Base-by-base conservation (phyloP, 2,329 filamentous ascomycete species). In the Pleurostoma richardsiae region DNA sequence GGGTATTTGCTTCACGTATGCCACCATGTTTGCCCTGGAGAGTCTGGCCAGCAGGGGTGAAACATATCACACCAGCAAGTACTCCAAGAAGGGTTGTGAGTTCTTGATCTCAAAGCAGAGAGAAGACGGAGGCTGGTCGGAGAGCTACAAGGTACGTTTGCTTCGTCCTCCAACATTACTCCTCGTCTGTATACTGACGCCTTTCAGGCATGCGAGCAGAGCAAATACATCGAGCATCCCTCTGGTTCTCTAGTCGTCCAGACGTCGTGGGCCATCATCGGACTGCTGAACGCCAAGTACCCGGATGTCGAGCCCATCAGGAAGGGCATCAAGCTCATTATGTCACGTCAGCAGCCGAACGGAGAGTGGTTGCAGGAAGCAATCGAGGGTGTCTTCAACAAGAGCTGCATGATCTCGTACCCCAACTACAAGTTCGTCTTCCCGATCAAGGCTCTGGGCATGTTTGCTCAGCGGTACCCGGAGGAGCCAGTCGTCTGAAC, bases 371-470 rank as follows among this genome's bases (percentile, higher is more conserved):
- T 88, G 55, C 91, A 96, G 63, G 94, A 97, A 67, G 85, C 87
- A 1, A 97, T 99, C 57, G 94, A 99, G 66, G 94, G 94, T 3
- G 94, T 99, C 8, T 99, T 99, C 70, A 99, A 99, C 70, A 96
- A 96, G 74, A 94, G 85, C 59, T 97, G 92, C 75, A 97, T 96
- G 90, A 99, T 99, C 54, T 94, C 90, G 1, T 99, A 99, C 62
- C 92, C 92, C 40, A 99, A 99, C 74, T 99, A 99, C 76, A 99
- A 97, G 73, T 94, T 96, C 65, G 88, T 86, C 49, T 99, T 96
- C 68, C 85, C 92, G 1, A 87, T 97, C 63, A 95, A 95, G 70
- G 94, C 94, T 2, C 66, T 99, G 53, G 94, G 94, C 4, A 86
- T 96, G 81, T 99, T 90, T 73, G 82, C 86, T 4, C 78, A 73